Evolutionary conservation across 1,139 yeast genomes (phyloP).

Genomic region (Zygosaccharomyces pseudobailii): DNA sequence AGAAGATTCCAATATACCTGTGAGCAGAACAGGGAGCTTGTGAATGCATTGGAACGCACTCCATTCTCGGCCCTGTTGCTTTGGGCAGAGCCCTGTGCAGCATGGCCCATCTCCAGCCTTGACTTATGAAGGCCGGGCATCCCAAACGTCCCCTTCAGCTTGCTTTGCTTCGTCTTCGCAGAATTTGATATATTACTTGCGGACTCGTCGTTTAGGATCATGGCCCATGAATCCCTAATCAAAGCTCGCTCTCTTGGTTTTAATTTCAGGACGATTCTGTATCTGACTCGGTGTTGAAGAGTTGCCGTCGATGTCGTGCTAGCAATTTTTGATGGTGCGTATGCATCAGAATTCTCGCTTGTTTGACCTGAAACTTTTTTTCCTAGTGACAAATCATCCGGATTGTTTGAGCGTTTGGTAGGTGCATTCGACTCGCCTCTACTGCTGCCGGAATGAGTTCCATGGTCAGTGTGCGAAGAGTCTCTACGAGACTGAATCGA

Average conservation of each 20-base stretch:
- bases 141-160: background rate
- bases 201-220: slow-evolving; percentile 31
- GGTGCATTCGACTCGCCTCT: background rate
- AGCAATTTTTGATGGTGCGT: slow-evolving; percentile 9
- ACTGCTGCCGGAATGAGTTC: background rate
- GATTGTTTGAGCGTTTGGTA: background rate
- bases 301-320: slow-evolving; percentile 9
- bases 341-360: slow-evolving; percentile 6
- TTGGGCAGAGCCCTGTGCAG: slow-evolving; percentile 2
- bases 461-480: background rate
- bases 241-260: slow-evolving; percentile 36
- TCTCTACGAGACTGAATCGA: background rate
- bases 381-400: background rate
- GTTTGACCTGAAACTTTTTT: slow-evolving; percentile 1
- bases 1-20: slow-evolving; percentile 60
- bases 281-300: slow-evolving; percentile 18
- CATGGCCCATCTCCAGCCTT: background rate
- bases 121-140: background rate
- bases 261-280: slow-evolving; percentile 34
- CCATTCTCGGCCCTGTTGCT: slow-evolving; percentile 7
- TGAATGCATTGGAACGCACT: slow-evolving; percentile 30
- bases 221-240: slow-evolving; percentile 41
- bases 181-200: slow-evolving; percentile 2
- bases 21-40: slow-evolving; percentile 52
- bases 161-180: background rate